These are phyloP conservation scores for Phytophthora sansomeana DNA, from an alignment of 352 stramenopile genomes.

Conservation along the genomic window DNA sequence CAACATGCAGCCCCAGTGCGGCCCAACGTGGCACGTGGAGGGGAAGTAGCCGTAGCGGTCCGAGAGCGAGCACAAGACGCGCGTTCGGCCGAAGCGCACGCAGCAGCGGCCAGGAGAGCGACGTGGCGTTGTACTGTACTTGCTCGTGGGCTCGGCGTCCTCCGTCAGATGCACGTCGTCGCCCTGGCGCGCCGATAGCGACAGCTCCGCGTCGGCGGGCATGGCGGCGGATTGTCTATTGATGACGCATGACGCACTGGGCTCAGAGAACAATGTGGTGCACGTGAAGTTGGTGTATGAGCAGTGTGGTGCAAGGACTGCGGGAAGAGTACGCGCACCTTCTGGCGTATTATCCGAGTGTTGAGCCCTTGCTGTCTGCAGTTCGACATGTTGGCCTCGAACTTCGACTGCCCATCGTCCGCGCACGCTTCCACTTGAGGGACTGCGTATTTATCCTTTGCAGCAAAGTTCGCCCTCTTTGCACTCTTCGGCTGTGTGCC, in stretches of 20 bases:
- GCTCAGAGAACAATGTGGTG: neutral
- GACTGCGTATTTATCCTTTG: conserved; percentile 6
- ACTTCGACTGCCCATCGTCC: conserved; percentile 2
- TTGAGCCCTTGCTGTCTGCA: too few species aligned
- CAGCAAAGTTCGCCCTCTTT: too few species aligned
- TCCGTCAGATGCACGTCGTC: conserved; percentile 22
- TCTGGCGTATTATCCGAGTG: neutral
- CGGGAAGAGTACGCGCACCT: neutral
- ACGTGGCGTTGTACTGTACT: conserved; percentile 27
- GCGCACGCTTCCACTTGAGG: too few species aligned
- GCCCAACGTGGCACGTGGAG: conserved; percentile 67
- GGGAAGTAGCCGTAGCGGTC: conserved; percentile 66
- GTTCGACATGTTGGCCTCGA: too few species aligned
- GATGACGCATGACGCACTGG: neutral
- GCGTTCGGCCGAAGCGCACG: conserved; percentile 64
- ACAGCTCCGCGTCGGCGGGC: conserved; percentile 15
- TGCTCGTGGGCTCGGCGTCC: conserved; percentile 29
- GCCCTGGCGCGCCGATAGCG: conserved; percentile 5
- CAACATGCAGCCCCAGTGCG: conserved; percentile 78
- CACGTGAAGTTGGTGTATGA: neutral
- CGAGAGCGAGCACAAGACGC: conserved; percentile 63
- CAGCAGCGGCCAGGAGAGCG: conserved; percentile 38
- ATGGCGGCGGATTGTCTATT: conserved; percentile 17
- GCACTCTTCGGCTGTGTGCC: too few species aligned
- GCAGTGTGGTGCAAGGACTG: too few species aligned